These are phyloP conservation scores for Daldinia eschscholtzii DNA, from an alignment of 2,329 filamentous ascomycete species.

Conservation along the genomic window DNA sequence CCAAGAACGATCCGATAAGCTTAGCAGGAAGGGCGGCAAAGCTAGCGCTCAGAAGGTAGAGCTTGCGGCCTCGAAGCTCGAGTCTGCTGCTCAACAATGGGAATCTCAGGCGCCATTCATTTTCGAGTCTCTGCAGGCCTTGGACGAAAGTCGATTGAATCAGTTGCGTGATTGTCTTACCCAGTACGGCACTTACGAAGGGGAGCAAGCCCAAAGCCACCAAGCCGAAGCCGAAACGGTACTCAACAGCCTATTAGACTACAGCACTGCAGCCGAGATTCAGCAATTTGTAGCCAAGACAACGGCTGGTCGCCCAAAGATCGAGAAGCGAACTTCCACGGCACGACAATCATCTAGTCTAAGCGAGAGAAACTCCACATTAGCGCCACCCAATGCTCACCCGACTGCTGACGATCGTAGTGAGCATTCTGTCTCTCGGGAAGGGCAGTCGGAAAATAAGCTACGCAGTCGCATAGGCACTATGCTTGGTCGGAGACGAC, in stretches of 20 bases:
- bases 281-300: conserved; percentile 71
- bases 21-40: conserved; percentile 81
- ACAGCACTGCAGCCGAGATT: conserved; percentile 89
- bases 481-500: conserved; percentile 74
- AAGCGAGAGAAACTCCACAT: conserved; percentile 46
- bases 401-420: conserved; percentile 57
- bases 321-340: conserved; percentile 59
- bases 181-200: conserved; percentile 92
- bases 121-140: conserved; percentile 90
- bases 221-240: conserved; percentile 82
- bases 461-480: conserved; percentile 75
- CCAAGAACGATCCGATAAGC: conserved; percentile 86
- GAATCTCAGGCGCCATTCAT: conserved; percentile 94
- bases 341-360: conserved; percentile 58
- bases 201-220: conserved; percentile 84
- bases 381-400: conserved; percentile 49
- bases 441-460: conserved; percentile 64
- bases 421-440: conserved; percentile 61
- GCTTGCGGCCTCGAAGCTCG: conserved; percentile 77
- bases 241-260: conserved; percentile 84
- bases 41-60: conserved; percentile 83
- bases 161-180: conserved; percentile 91
- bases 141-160: conserved; percentile 91
- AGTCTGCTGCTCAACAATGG: conserved; percentile 87
- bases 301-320: conserved; percentile 59